phyloP scores from a whole-genome alignment of 352 stramenopile genomes.

The Thraustochytrium striatum region DNA sequence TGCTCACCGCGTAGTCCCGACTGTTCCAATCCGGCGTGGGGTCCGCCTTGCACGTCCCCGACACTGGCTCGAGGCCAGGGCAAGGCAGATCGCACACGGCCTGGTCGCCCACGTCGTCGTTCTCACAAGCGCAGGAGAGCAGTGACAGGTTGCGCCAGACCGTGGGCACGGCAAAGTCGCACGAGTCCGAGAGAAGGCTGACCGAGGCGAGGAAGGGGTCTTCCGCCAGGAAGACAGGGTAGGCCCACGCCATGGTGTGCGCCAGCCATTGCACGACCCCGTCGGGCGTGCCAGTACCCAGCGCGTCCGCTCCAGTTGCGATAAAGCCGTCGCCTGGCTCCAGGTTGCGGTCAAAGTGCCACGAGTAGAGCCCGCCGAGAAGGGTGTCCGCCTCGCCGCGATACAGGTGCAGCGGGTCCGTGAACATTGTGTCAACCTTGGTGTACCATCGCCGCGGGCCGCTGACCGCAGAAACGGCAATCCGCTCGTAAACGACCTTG shows the following conservation, averaged over 20 bases:
- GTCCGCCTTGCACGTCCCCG: not conserved
- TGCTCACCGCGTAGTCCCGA: no score
- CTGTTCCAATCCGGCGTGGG: no score
- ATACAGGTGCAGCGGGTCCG: conserved; percentile 35
- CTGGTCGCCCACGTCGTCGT: not conserved
- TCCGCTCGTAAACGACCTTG: not conserved
- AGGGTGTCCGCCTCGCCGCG: not conserved
- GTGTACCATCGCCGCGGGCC: conserved; percentile 37
- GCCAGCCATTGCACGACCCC: conserved; percentile 29
- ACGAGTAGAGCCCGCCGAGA: not conserved
- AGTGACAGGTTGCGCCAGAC: not conserved
- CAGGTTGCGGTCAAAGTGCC: conserved; percentile 48
- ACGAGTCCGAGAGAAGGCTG: not conserved
- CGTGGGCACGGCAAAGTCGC: not conserved
- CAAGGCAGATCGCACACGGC: not conserved
- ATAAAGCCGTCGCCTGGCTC: conserved; percentile 37
- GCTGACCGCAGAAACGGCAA: no score
- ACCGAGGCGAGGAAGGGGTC: not conserved
- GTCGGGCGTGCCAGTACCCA: conserved; percentile 4
- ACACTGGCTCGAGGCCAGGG: not conserved
- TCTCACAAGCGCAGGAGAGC: conserved; percentile 2
- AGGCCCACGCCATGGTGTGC: conserved; percentile 1
- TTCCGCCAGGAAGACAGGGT: conserved; percentile 28
- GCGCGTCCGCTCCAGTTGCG: not conserved
- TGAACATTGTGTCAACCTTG: conserved; percentile 22